phyloP scores from a whole-genome alignment of 371 early-diverging fungal species.

The Circinella umbellata region DNA sequence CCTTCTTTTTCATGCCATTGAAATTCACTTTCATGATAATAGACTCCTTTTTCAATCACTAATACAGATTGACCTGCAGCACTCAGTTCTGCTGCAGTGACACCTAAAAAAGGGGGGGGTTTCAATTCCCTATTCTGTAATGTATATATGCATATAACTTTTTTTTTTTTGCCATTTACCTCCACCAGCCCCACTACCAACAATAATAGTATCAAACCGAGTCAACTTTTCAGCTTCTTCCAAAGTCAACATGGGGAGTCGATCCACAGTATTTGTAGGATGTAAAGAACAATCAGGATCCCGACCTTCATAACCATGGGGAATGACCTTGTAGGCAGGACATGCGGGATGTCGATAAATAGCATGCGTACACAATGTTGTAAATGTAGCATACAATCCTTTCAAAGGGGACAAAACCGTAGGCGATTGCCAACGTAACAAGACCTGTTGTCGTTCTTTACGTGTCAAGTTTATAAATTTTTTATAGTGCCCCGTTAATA shows the following conservation, averaged over 20 bases:
- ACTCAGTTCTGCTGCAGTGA: slow-evolving; percentile 67
- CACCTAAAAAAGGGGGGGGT: slow-evolving; percentile 21
- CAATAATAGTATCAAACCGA: slow-evolving; percentile 63
- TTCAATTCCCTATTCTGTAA: too few species aligned
- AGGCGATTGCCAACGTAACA: not conserved
- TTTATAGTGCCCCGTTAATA: not conserved
- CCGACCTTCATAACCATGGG: slow-evolving; percentile 19
- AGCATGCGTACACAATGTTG: not conserved
- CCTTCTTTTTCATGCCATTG: slow-evolving; percentile 49
- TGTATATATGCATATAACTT: too few species aligned
- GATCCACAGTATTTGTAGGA: slow-evolving; percentile 21
- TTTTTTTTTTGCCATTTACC: slow-evolving; percentile 29
- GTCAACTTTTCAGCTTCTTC: slow-evolving; percentile 14
- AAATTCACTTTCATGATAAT: slow-evolving; percentile 58
- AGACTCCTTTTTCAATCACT: slow-evolving; percentile 72
- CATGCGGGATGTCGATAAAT: not conserved
- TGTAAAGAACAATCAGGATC: slow-evolving; percentile 8
- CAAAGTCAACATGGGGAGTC: slow-evolving; percentile 20
- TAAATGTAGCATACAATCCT: not conserved
- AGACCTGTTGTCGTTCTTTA: not conserved
- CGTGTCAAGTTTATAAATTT: not conserved
- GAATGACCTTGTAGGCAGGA: not conserved
- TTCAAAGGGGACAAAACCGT: not conserved
- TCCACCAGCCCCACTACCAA: slow-evolving; percentile 78
- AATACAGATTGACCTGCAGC: slow-evolving; percentile 66